Conservation (phyloP, 1,139 yeast genomes). For the Taphrina betulina region DNA sequence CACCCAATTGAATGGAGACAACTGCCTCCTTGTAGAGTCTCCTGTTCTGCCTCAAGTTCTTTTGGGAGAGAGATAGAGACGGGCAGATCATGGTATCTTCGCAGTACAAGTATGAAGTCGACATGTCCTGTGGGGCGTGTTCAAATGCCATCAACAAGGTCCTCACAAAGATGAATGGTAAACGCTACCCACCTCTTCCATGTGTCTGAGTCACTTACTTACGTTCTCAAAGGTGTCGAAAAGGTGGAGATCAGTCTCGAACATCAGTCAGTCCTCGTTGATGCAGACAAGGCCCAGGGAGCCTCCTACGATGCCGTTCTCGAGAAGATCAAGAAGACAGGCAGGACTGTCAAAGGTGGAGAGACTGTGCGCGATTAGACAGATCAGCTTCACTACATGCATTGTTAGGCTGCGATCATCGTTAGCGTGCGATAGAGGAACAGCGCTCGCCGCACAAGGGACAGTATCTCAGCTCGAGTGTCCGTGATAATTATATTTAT, state of each 20-base stretch:
- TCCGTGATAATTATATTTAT: no score
- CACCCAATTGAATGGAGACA: no score
- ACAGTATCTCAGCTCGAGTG: no score
- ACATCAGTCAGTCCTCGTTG: slow-evolving; percentile 77
- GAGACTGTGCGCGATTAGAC: slow-evolving; percentile 44
- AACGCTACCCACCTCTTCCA: neutral
- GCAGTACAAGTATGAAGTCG: slow-evolving; percentile 42
- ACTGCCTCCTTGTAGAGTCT: no score
- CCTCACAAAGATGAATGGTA: slow-evolving; percentile 61
- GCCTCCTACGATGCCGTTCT: slow-evolving; percentile 73
- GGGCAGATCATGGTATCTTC: no score
- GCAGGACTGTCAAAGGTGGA: slow-evolving; percentile 76
- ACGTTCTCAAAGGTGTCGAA: slow-evolving; percentile 58
- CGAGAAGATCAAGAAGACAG: slow-evolving; percentile 81
- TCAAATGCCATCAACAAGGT: slow-evolving; percentile 84
- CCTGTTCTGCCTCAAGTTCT: no score
- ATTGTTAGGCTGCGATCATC: no score
- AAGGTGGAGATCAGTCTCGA: slow-evolving; percentile 72
- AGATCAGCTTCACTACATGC: no score
- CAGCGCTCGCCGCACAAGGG: no score
- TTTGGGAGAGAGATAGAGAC: no score
- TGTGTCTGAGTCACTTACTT: neutral
- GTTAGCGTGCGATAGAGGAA: no score
- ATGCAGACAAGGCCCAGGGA: slow-evolving; percentile 49
- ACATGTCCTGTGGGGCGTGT: slow-evolving; percentile 57